phyloP scores from a whole-genome alignment of 495 filamentous ascomycete genomes.

The Thermothielavioides terrestris region DNA sequence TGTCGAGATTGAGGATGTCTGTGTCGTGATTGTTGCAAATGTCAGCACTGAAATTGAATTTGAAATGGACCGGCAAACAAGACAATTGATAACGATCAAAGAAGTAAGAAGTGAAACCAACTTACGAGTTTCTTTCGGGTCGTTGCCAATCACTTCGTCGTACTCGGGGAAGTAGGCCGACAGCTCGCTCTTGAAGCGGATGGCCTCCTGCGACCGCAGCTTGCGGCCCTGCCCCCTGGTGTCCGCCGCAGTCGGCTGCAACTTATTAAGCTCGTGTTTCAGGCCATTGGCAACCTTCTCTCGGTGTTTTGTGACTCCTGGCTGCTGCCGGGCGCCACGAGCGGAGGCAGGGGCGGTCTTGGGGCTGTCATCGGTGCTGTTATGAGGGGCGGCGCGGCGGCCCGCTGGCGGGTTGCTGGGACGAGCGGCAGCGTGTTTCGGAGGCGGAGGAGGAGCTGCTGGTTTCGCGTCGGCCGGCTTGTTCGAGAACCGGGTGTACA shows the following conservation, averaged over 20 bases:
- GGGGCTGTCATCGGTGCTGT: conserved; percentile 8
- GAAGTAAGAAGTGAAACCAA: conserved; percentile 11
- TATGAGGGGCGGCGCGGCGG: conserved; percentile 11
- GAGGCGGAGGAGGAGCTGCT: conserved; percentile 16
- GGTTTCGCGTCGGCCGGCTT: conserved; percentile 27
- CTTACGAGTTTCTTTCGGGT: conserved; percentile 66
- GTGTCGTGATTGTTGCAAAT: too few species aligned
- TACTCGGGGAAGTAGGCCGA: conserved; percentile 83
- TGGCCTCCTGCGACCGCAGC: conserved; percentile 46
- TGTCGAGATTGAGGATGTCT: conserved; percentile 55
- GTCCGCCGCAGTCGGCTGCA: conserved; percentile 37
- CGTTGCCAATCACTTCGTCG: conserved; percentile 79
- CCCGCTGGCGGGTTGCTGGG: conserved; percentile 21
- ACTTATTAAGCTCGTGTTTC: conserved; percentile 41
- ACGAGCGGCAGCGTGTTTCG: conserved; percentile 12
- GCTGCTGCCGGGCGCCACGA: conserved; percentile 15
- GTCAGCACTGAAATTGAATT: conserved; percentile 11
- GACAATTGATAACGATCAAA: not conserved
- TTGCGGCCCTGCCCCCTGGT: conserved; percentile 42
- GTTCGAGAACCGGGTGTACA: conserved; percentile 19
- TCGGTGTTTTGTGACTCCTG: conserved; percentile 37
- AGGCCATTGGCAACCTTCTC: conserved; percentile 45
- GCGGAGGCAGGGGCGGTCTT: conserved; percentile 21
- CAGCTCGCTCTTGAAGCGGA: conserved; percentile 75
- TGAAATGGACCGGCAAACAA: conserved; percentile 33